Conservation (phyloP, 2,329 filamentous ascomycete genomes). For the Rutstroemia sp. region DNA sequence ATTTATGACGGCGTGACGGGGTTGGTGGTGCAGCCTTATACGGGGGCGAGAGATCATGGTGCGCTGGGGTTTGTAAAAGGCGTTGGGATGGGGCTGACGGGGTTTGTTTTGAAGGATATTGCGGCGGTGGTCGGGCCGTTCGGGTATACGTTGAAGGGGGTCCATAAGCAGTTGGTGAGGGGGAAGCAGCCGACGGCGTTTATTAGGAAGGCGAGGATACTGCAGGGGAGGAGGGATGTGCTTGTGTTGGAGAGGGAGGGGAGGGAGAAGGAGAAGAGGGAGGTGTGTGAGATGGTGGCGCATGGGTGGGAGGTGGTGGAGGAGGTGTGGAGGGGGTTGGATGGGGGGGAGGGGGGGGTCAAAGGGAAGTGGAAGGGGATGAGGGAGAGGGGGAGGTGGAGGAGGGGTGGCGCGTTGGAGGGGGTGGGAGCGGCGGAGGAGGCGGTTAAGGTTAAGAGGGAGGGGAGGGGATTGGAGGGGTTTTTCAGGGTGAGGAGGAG, state of each 20-base stretch:
- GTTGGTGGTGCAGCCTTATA: conserved; percentile 50
- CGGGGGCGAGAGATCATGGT: conserved; percentile 36
- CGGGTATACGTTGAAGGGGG: conserved; percentile 56
- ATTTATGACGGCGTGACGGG: conserved; percentile 60
- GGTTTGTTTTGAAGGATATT: conserved; percentile 36
- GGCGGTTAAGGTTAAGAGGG: conserved; percentile 39
- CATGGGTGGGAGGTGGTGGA: conserved; percentile 38
- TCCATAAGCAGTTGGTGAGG: conserved; percentile 51
- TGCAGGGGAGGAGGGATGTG: conserved; percentile 47
- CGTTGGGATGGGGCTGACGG: conserved; percentile 4
- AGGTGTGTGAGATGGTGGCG: conserved; percentile 22
- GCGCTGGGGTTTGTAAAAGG: conserved; percentile 4
- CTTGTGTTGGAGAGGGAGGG: conserved; percentile 30
- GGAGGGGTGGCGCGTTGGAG: conserved; percentile 36
- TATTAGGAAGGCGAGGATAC: conserved; percentile 50
- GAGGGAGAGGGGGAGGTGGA: conserved; percentile 34
- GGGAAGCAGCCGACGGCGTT: conserved; percentile 44
- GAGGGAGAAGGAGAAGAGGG: conserved; percentile 24
- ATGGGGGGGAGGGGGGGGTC: conserved; percentile 24
- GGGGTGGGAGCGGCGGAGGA: conserved; percentile 39
- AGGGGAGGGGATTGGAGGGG: conserved; percentile 37
- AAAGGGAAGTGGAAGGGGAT: conserved; percentile 14
- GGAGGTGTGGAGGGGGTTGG: conserved; percentile 34
- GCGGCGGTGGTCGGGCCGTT: conserved; percentile 52
- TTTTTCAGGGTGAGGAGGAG: conserved; percentile 38